Percentiles rank a stretch among this genome's conserved stretches.
phyloP scores from a whole-genome alignment of 805 yeast species.

The Ogataea allantospora region DNA sequence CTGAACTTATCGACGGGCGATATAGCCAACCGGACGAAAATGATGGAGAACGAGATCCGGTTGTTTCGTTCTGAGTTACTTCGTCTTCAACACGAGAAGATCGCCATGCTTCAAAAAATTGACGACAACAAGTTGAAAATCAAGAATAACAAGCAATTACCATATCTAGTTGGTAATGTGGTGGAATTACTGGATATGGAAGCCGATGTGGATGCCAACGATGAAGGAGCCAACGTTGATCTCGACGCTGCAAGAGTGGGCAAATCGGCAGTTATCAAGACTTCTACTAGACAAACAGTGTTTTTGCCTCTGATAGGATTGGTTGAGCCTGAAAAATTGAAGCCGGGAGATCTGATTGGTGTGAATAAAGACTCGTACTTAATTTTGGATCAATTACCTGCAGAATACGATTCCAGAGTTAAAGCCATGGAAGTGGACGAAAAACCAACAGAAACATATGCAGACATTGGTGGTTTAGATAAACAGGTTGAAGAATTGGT shows the following conservation, averaged over 20 bases:
- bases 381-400: conserved; percentile 90
- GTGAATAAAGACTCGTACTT: conserved; percentile 96
- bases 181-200: conserved; percentile 90
- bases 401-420: conserved; percentile 96
- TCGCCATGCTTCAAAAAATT: conserved; percentile 88
- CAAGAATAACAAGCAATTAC: conserved; percentile 91
- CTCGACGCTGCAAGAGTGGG: conserved; percentile 88
- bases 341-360: conserved; percentile 97
- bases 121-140: conserved; percentile 96
- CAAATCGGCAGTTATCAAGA: conserved; percentile 96
- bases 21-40: conserved; percentile 77
- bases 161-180: conserved; percentile 93
- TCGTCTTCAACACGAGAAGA: conserved; percentile 87
- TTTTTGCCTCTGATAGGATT: conserved; percentile 93
- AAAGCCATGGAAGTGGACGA: conserved; percentile 99
- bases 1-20: conserved; percentile 75
- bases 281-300: conserved; percentile 96
- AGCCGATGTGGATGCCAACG: conserved; percentile 76
- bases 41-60: conserved; percentile 92
- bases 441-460: conserved; percentile 94
- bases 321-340: conserved; percentile 86
- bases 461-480: conserved; percentile 97
- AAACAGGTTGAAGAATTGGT: conserved; percentile 97
- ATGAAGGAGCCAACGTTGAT: conserved; percentile 95
- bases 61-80: conserved; percentile 91